phyloP scores from a whole-genome alignment of 352 stramenopile genomes.

The Phytophthora europaea region DNA sequence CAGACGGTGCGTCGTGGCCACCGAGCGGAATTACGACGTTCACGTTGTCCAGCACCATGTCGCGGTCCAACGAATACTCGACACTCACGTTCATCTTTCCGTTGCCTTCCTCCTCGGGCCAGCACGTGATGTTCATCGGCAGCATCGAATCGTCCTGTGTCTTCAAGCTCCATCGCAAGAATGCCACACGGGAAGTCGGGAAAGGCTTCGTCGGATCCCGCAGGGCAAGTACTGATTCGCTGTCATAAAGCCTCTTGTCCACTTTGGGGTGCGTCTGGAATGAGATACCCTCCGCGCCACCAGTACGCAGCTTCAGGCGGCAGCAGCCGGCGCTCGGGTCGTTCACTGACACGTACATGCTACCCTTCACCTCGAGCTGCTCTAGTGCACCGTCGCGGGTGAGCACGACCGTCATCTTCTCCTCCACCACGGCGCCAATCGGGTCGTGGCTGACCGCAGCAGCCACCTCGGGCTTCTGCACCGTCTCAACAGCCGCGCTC shows the following conservation, averaged over 20 bases:
- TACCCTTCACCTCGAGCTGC: conserved; percentile 90
- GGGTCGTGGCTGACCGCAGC: conserved; percentile 82
- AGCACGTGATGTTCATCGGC: conserved; percentile 90
- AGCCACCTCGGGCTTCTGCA: conserved; percentile 68
- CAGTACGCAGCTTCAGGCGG: conserved; percentile 79
- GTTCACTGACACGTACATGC: conserved; percentile 87
- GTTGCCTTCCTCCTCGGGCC: conserved; percentile 85
- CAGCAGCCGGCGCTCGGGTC: conserved; percentile 75
- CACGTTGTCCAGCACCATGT: conserved; percentile 92
- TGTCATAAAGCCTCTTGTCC: conserved; percentile 90
- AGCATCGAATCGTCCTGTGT: conserved; percentile 88
- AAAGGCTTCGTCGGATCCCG: conserved; percentile 89
- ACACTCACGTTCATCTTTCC: conserved; percentile 92
- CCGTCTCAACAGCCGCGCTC: conserved; percentile 70
- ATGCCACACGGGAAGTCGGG: conserved; percentile 79
- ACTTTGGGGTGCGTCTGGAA: conserved; percentile 92
- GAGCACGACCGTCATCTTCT: conserved; percentile 89
- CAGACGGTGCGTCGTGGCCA: conserved; percentile 70
- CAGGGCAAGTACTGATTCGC: conserved; percentile 80
- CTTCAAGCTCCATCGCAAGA: conserved; percentile 90
- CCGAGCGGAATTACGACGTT: conserved; percentile 88
- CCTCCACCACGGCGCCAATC: conserved; percentile 84
- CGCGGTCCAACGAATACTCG: conserved; percentile 89
- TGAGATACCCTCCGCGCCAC: conserved; percentile 73
- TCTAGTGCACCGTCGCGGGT: conserved; percentile 86